phyloP scores from a whole-genome alignment of 176 grass and related monocot genomes.

The Oryza glaberrima region DNA sequence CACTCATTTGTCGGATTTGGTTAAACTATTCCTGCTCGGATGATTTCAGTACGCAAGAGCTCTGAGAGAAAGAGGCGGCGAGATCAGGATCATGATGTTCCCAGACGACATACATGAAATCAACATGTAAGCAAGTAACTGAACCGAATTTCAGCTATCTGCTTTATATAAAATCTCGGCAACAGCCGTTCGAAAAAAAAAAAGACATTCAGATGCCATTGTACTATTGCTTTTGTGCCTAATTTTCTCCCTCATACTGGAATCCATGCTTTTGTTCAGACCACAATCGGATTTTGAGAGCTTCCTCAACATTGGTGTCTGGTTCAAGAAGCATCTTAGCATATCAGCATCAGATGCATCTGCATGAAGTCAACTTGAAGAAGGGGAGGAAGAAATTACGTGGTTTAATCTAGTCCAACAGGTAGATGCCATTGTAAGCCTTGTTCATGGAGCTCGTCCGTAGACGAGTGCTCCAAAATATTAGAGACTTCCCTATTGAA shows the following conservation, averaged over 20 bases:
- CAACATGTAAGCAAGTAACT: constrained; percentile 34
- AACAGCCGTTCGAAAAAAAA: too few relatives aligned
- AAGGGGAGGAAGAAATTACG: not conserved
- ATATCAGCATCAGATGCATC: not conserved
- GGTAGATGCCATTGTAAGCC: too few relatives aligned
- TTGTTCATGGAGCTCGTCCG: too few relatives aligned
- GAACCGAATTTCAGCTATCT: not conserved
- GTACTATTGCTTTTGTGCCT: not conserved
- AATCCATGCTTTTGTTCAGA: constrained; percentile 40
- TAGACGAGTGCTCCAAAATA: too few relatives aligned
- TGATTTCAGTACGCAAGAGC: constrained; percentile 51
- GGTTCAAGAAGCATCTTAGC: constrained; percentile 80
- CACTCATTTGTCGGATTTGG: not conserved
- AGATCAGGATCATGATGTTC: constrained; percentile 60
- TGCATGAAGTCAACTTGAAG: not conserved
- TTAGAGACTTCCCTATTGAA: too few relatives aligned
- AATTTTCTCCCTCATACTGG: not conserved
- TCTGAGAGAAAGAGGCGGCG: constrained; percentile 48
- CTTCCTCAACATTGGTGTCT: constrained; percentile 90
- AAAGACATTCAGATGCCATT: not conserved
- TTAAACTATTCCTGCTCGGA: not conserved
- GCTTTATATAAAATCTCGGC: too few relatives aligned
- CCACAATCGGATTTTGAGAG: constrained; percentile 73
- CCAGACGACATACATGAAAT: constrained; percentile 68
- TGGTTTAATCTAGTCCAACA: too few relatives aligned